A percentile compares a stretch with the other conserved stretches of the same genome.
Conservation (phyloP, 1,284 basidiomycete genomes). For the Singerocomus rubriflavus region DNA sequence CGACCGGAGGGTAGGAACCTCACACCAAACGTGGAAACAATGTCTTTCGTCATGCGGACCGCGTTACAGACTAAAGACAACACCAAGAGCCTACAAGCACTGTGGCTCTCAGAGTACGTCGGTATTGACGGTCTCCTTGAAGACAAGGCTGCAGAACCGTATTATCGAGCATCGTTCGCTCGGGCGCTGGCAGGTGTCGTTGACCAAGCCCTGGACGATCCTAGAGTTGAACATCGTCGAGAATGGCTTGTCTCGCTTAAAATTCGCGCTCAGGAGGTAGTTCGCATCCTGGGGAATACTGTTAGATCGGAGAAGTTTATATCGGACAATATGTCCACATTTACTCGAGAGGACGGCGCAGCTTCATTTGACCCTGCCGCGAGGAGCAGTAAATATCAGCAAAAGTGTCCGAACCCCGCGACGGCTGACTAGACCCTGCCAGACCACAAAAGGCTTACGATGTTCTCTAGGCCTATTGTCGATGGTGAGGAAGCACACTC, state of each 20-base stretch:
- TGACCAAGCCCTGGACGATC: conserved; percentile 19
- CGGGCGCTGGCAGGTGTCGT: conserved; percentile 18
- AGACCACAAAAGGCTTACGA: too few relatives aligned
- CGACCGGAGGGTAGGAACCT: conserved; percentile 43
- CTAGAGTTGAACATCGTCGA: conserved; percentile 15
- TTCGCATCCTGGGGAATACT: conserved; percentile 8
- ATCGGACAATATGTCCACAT: conserved; percentile 14
- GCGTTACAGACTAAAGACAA: conserved; percentile 48
- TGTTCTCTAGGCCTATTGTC: too few relatives aligned
- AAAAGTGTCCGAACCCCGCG: too few relatives aligned
- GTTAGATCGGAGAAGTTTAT: conserved; percentile 12
- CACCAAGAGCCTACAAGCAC: conserved; percentile 51
- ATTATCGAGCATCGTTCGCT: conserved; percentile 31
- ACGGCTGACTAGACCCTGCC: too few relatives aligned
- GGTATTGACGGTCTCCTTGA: conserved; percentile 34
- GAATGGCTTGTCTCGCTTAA: conserved; percentile 22
- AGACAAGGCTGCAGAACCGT: conserved; percentile 13
- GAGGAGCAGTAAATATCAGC: conserved; percentile 21
- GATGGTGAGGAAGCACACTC: too few relatives aligned
- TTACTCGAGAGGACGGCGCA: conserved; percentile 23
- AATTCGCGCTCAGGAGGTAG: conserved; percentile 18
- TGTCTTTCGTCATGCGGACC: conserved; percentile 52
- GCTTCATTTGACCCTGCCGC: conserved; percentile 28
- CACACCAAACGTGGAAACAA: conserved; percentile 44
- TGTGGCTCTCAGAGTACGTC: conserved; percentile 52